Base-by-base conservation (phyloP, 345 rosid species). In the Hibiscus tridactylites region DNA sequence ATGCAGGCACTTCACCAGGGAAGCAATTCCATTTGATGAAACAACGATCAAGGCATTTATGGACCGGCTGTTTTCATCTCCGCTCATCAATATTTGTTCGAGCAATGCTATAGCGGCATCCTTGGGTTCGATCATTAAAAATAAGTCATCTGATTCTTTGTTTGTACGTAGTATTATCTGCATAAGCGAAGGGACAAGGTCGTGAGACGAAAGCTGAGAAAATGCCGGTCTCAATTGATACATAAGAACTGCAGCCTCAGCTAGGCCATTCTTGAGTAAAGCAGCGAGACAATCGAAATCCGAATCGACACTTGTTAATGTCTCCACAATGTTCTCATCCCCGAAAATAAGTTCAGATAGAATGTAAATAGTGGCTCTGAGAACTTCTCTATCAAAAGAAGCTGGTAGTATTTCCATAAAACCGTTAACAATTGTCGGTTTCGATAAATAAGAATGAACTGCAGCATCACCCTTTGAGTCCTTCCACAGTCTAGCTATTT, bases 251-350 rank as follows among this genome's bases (percentile, higher is more conserved):
- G 81, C 87, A 70, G 91, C 84, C 79, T 89, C 93, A 2, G 74
- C 76, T 17, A 87, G 81, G 19, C 93, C 93, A 29, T 87, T 89
- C 77, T 87, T 87, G 8, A 87, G 76, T 71, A 89, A 74, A 65
- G 80, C 80, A 33, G 89, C 86, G 11, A 89, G 78, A 77, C 86
- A 87, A 57, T 81, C 86, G 24, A 85, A 84, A 79, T 89, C 91
- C 37, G 87, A 84, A 70, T 89, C 90, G 6, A 82, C 83, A 73
- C 88, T 76, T 4, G 85, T 87, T 46, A 87, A 83, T 26, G 81
- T 78, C 76, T 85, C 87, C 49, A 81, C 88, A 31, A 85, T 79
- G 59, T 71, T 76, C 69, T 87, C 85, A 19, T 89, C 82, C 0
- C 73, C 65, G 47, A 66, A 78, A 37, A 83, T 75, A 33, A 87